Conservation (phyloP, 306 rosid species). For the Datisca glomerata region DNA sequence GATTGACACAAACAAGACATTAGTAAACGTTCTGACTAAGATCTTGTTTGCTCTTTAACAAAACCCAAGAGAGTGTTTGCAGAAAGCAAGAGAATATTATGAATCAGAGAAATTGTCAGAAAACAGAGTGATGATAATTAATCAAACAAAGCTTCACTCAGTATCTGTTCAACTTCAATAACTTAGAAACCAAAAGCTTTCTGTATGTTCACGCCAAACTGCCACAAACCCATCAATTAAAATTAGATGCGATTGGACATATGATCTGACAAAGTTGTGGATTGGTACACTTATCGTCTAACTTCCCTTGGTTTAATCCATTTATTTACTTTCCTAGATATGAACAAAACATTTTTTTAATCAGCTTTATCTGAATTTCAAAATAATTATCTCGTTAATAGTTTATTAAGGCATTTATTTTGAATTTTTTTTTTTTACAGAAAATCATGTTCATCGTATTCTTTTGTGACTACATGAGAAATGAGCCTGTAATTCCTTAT, state of each 20-base stretch:
- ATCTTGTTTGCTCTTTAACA: conserved; percentile 51
- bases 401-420: no score
- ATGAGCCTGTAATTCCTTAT: no score
- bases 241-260: conserved; percentile 68
- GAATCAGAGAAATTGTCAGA: conserved; percentile 32
- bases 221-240: conserved; percentile 25
- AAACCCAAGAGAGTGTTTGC: conserved; percentile 28
- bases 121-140: no score
- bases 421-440: neutral
- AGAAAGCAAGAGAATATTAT: conserved; percentile 34
- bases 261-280: conserved; percentile 39
- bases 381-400: no score
- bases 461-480: no score
- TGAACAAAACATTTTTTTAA: neutral
- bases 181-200: conserved; percentile 29
- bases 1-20: conserved; percentile 79
- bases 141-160: no score
- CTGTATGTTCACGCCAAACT: conserved; percentile 45
- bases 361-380: no score
- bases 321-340: neutral
- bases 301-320: neutral
- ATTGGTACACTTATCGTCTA: conserved; percentile 1
- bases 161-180: no score
- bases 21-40: conserved; percentile 51
- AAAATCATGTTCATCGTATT: no score